These are phyloP conservation scores for Pichia sp. DNA, from an alignment of 1,139 yeast genomes.

Conservation along the genomic window DNA sequence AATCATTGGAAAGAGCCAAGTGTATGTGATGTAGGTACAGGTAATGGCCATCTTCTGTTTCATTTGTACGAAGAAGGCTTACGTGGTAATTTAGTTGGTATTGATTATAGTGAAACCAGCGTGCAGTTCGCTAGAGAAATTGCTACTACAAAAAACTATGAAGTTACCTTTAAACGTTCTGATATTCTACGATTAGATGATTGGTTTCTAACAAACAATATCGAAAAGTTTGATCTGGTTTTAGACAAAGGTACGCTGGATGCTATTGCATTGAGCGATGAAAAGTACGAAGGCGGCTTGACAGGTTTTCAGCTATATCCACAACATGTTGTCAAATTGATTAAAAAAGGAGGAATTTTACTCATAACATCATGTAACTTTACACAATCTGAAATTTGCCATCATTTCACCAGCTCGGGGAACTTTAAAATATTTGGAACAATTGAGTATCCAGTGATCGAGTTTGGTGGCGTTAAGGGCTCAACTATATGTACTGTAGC, in stretches of 20 bases:
- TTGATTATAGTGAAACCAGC: slow-evolving; percentile 80
- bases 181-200: slow-evolving; percentile 36
- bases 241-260: slow-evolving; percentile 94
- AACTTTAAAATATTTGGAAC: slow-evolving; percentile 47
- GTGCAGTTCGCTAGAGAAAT: slow-evolving; percentile 63
- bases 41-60: slow-evolving; percentile 86
- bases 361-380: slow-evolving; percentile 93
- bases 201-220: slow-evolving; percentile 21
- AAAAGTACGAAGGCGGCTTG: slow-evolving; percentile 34
- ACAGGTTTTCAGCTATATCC: slow-evolving; percentile 62
- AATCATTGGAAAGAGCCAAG: slow-evolving; percentile 26
- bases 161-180: slow-evolving; percentile 39
- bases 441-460: slow-evolving; percentile 70
- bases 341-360: slow-evolving; percentile 47
- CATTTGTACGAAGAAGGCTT: slow-evolving; percentile 57
- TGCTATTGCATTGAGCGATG: slow-evolving; percentile 85
- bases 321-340: slow-evolving; percentile 48
- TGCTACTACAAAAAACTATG: slow-evolving; percentile 35
- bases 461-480: slow-evolving; percentile 85
- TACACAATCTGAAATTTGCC: slow-evolving; percentile 65
- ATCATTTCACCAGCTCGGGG: slow-evolving; percentile 42
- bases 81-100: slow-evolving; percentile 49
- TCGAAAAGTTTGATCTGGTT: slow-evolving; percentile 56
- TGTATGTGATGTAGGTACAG: slow-evolving; percentile 85
- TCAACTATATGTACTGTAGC: slow-evolving; percentile 84